A percentile compares a stretch with the other conserved stretches of the same genome.
phyloP scores from a whole-genome alignment of 208 protist genomes.

The Blechomonas ayalai region DNA sequence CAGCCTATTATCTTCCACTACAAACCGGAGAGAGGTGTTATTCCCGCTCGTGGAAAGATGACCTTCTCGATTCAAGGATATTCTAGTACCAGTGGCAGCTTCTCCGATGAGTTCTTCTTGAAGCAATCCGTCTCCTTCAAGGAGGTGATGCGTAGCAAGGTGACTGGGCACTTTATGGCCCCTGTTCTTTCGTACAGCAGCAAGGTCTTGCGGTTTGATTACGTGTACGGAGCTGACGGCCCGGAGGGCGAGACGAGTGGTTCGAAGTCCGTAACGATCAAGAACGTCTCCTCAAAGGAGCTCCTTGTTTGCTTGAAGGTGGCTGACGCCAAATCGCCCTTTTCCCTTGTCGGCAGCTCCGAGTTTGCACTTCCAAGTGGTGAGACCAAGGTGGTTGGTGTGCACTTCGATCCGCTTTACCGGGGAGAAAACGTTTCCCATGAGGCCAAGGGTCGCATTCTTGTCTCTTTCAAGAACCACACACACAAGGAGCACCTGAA shows the following conservation, averaged over 20 bases:
- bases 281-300: conserved; percentile 80
- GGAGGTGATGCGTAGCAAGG: conserved; percentile 57
- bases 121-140: conserved; percentile 77
- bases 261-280: conserved; percentile 78
- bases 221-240: conserved; percentile 36
- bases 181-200: conserved; percentile 81
- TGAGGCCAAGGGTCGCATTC: conserved; percentile 54
- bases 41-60: conserved; percentile 33
- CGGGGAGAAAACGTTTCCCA: conserved; percentile 73
- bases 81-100: conserved; percentile 27
- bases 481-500: conserved; percentile 73
- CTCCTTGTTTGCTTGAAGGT: conserved; percentile 69
- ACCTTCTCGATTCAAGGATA: conserved; percentile 68
- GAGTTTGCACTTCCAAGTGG: conserved; percentile 60
- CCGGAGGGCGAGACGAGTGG: conserved; percentile 5
- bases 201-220: conserved; percentile 75
- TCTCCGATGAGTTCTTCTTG: conserved; percentile 77
- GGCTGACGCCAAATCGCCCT: conserved; percentile 33
- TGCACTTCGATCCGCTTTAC: conserved; percentile 87
- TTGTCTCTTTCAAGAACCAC: conserved; percentile 88
- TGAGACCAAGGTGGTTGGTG: conserved; percentile 69
- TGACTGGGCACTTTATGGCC: conserved; percentile 78
- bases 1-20: conserved; percentile 70
- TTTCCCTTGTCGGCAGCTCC: conserved; percentile 49
- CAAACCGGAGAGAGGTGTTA: conserved; percentile 64